A percentile compares a stretch with the other conserved stretches of the same genome.
Conservation (phyloP, 257 asterid genomes). For the Haberlea rhodopensis region DNA sequence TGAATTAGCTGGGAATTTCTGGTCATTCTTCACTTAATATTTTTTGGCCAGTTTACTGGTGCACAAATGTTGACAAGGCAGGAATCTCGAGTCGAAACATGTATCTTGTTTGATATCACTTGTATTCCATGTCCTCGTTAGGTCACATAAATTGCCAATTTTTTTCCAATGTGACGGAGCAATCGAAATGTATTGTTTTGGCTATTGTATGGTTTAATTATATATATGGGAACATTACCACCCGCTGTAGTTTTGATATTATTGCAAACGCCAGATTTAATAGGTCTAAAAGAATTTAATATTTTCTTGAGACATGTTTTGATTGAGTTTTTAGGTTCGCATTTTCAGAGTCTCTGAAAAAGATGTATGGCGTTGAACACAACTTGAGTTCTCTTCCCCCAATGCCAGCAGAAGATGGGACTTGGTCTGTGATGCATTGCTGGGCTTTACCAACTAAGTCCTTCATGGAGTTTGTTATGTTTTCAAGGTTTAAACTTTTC, state of each 20-base stretch:
- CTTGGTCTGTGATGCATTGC: slow-evolving; percentile 90
- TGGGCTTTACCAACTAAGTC: slow-evolving; percentile 94
- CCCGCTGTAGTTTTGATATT: background rate
- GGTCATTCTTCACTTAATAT: background rate
- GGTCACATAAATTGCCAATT: background rate
- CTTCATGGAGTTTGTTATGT: slow-evolving; percentile 87
- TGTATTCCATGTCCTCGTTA: background rate
- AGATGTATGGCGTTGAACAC: slow-evolving; percentile 78
- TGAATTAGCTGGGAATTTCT: too few species aligned
- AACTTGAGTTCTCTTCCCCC: slow-evolving; percentile 70
- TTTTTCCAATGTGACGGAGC: background rate
- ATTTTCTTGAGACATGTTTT: background rate
- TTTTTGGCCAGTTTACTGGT: background rate
- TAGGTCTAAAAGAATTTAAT: background rate
- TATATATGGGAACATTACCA: background rate
- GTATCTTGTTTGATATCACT: background rate
- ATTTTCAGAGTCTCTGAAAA: slow-evolving; percentile 71
- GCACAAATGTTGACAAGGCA: background rate
- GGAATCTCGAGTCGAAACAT: background rate
- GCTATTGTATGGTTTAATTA: background rate
- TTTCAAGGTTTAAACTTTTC: slow-evolving; percentile 66
- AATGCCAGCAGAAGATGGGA: slow-evolving; percentile 73
- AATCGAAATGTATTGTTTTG: background rate
- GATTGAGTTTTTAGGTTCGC: slow-evolving; percentile 52
- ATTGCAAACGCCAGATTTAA: background rate